Percentiles rank a stretch among this genome's conserved stretches.
phyloP scores from a whole-genome alignment of 345 rosid species.

The Sisymbrium irio region DNA sequence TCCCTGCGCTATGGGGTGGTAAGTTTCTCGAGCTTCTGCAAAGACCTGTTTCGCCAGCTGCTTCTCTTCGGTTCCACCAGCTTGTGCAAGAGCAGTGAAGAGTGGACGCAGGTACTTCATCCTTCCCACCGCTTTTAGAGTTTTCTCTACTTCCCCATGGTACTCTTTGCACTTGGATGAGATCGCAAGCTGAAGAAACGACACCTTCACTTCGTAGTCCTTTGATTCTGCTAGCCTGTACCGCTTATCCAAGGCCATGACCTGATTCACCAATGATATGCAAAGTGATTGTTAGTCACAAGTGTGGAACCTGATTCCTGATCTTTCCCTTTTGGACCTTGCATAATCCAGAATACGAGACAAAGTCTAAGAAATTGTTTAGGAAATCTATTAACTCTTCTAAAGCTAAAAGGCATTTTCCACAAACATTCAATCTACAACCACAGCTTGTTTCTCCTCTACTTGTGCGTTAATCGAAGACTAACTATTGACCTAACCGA shows the following conservation, averaged over 20 bases:
- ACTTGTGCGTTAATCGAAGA: neutral
- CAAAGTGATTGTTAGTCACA: constrained; percentile 1
- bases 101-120: constrained; percentile 90
- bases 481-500: neutral
- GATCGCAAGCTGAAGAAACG: constrained; percentile 70
- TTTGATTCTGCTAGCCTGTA: constrained; percentile 76
- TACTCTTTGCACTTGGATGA: constrained; percentile 60
- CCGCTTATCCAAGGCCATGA: constrained; percentile 70
- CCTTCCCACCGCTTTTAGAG: constrained; percentile 83
- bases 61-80: constrained; percentile 70
- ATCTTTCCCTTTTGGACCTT: neutral
- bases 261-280: constrained; percentile 35
- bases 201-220: constrained; percentile 83
- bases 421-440: neutral
- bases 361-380: neutral
- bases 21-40: constrained; percentile 66
- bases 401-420: neutral
- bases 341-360: neutral
- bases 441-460: neutral
- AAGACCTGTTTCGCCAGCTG: constrained; percentile 74
- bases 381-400: neutral
- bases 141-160: constrained; percentile 67
- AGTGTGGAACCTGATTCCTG: neutral
- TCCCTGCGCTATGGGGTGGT: constrained; percentile 91
- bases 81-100: constrained; percentile 64